phyloP scores from a whole-genome alignment of 176 grass and related monocot genomes.

The Saccharum officinarum region DNA sequence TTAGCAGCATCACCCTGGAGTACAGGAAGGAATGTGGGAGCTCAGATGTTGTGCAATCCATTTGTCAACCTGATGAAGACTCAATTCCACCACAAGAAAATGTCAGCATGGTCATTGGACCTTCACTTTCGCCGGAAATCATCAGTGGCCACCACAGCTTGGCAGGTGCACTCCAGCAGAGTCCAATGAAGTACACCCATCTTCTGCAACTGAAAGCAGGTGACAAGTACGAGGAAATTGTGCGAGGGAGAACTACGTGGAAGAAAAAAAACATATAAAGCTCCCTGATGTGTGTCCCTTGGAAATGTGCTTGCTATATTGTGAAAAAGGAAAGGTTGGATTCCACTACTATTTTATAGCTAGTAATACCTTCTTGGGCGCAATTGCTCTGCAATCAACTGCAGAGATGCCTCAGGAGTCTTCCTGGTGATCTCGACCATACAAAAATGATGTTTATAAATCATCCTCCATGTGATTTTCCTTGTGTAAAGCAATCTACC shows the following conservation, averaged over 20 bases:
- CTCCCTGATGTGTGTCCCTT: neutral
- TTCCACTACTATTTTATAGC: neutral
- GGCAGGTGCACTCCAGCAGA: slow-evolving; percentile 40
- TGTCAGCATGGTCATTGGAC: slow-evolving; percentile 38
- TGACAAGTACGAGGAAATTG: slow-evolving; percentile 52
- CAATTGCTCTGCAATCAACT: neutral
- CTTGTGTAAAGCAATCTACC: neutral
- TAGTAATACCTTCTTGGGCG: neutral
- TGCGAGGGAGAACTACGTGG: slow-evolving; percentile 65
- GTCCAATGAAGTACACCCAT: slow-evolving; percentile 61
- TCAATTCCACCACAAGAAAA: slow-evolving; percentile 23
- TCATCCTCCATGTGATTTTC: neutral
- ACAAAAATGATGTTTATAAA: neutral
- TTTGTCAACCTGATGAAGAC: slow-evolving; percentile 52
- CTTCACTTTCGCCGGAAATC: slow-evolving; percentile 41
- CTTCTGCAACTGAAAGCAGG: slow-evolving; percentile 52
- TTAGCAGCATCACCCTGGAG: slow-evolving; percentile 52
- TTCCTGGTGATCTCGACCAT: neutral
- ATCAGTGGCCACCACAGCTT: slow-evolving; percentile 44
- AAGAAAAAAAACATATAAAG: slow-evolving; percentile 41
- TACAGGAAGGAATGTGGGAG: slow-evolving; percentile 63
- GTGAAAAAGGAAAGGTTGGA: neutral
- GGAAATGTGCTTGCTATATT: neutral
- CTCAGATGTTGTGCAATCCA: slow-evolving; percentile 57
- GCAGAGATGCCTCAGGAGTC: neutral